These are phyloP conservation scores for Singerocomus inundabilis DNA, from an alignment of 1,284 basidiomycete genomes.

Conservation along the genomic window DNA sequence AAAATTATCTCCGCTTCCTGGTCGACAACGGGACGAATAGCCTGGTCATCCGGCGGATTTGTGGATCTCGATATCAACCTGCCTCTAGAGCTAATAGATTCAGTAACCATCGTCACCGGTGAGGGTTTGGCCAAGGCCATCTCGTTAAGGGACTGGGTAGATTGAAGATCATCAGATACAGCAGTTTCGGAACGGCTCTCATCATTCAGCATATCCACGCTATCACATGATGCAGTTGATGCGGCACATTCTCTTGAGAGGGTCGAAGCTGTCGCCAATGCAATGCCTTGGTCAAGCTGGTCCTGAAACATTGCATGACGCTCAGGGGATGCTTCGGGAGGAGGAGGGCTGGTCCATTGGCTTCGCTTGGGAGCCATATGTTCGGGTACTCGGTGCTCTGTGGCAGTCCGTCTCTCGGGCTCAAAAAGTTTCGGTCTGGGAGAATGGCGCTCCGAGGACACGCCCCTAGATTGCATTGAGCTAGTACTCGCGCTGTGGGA, in stretches of 20 bases:
- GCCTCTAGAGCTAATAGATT: constrained; percentile 23
- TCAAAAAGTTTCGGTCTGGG: constrained; percentile 49
- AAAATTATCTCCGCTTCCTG: constrained; percentile 25
- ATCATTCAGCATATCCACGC: constrained; percentile 57
- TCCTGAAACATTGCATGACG: constrained; percentile 65
- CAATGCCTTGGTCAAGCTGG: constrained; percentile 59
- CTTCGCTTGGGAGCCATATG: constrained; percentile 77
- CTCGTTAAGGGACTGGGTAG: constrained; percentile 60
- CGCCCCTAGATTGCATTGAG: constrained; percentile 52
- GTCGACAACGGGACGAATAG: constrained; percentile 18
- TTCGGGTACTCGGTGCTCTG: constrained; percentile 45
- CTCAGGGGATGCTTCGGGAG: constrained; percentile 66
- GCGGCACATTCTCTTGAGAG: constrained; percentile 50
- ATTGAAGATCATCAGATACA: constrained; percentile 64
- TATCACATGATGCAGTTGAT: constrained; percentile 55
- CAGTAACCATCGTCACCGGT: constrained; percentile 9
- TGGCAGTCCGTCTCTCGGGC: constrained; percentile 34
- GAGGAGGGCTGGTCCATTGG: constrained; percentile 83
- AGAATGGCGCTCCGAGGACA: constrained; percentile 45
- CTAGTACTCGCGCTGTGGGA: constrained; percentile 65
- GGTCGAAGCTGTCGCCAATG: constrained; percentile 63
- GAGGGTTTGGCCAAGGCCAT: constrained; percentile 25
- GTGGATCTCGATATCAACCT: constrained; percentile 21
- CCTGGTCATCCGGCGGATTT: constrained; percentile 6
- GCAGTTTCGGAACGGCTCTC: constrained; percentile 55